Percentiles rank a stretch among this genome's conserved stretches.
These are phyloP conservation scores for Fusarium sp. DNA, from an alignment of 2,329 filamentous ascomycete species.

Conservation along the genomic window DNA sequence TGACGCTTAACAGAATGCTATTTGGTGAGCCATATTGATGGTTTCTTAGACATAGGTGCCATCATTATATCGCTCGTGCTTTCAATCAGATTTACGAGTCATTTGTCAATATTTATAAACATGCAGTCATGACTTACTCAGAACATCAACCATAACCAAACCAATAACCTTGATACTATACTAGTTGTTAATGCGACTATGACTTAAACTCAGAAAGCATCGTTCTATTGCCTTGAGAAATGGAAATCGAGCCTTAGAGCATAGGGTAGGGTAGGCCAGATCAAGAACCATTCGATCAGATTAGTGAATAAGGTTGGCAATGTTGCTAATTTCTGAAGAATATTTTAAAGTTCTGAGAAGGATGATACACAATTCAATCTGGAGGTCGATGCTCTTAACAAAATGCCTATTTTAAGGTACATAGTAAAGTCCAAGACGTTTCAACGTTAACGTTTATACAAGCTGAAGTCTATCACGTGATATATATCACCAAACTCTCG, in stretches of 20 bases:
- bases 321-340: neutral
- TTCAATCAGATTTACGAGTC: no score
- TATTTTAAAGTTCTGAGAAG: neutral
- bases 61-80: neutral
- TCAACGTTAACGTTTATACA: neutral
- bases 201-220: neutral
- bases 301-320: neutral
- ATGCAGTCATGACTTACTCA: neutral
- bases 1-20: neutral
- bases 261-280: neutral
- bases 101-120: neutral
- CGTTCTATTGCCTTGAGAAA: neutral
- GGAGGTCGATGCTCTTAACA: neutral
- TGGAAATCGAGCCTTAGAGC: neutral
- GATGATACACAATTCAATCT: neutral
- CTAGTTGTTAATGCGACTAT: neutral
- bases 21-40: neutral
- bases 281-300: neutral
- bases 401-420: neutral
- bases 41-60: neutral
- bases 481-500: conserved; percentile 34
- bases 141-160: neutral
- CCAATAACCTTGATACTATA: neutral
- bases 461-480: conserved; percentile 32
- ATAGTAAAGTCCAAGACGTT: neutral